Evolutionary conservation across 1,284 basidiomycete genomes (phyloP).

Genomic region (Sporisorium reilianum): DNA sequence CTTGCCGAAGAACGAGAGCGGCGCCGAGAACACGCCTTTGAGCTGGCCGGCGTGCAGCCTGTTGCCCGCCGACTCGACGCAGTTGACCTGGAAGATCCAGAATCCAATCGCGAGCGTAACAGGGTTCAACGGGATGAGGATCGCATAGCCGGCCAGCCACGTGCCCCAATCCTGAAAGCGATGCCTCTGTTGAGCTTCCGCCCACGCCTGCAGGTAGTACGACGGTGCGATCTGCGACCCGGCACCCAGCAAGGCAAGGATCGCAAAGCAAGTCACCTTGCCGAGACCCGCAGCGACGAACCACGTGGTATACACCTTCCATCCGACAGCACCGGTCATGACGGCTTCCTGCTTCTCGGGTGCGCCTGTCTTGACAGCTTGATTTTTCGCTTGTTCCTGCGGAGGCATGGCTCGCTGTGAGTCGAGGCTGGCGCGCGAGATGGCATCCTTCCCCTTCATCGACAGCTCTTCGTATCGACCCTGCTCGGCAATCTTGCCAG

Average conservation of each 20-base stretch:
- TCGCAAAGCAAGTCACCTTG: constrained; percentile 12
- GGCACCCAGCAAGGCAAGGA: neutral
- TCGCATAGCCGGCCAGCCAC: constrained; percentile 27
- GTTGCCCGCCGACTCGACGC: constrained; percentile 30
- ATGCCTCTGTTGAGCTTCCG: constrained; percentile 25
- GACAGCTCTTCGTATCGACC: constrained; percentile 48
- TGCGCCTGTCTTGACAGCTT: constrained; percentile 20
- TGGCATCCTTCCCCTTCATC: constrained; percentile 51
- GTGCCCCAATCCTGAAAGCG: constrained; percentile 27
- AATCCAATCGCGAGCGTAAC: constrained; percentile 23
- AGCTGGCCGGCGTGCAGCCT: constrained; percentile 40
- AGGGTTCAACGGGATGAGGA: constrained; percentile 11
- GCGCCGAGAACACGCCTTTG: constrained; percentile 37
- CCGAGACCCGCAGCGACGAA: constrained; percentile 24
- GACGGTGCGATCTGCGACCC: neutral
- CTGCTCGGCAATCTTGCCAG: constrained; percentile 49
- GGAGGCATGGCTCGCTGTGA: constrained; percentile 24
- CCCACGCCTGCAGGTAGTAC: constrained; percentile 46
- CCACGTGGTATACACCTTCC: constrained; percentile 32
- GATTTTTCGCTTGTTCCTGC: constrained; percentile 9
- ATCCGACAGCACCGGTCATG: constrained; percentile 38
- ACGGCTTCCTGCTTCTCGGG: constrained; percentile 42
- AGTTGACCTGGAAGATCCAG: constrained; percentile 10
- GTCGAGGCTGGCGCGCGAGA: constrained; percentile 47
- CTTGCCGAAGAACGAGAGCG: constrained; percentile 49